A percentile compares a stretch with the other conserved stretches of the same genome.
These are phyloP conservation scores for Lindgomyces ingoldianus DNA, from an alignment of 495 filamentous ascomycete genomes.

Conservation along the genomic window DNA sequence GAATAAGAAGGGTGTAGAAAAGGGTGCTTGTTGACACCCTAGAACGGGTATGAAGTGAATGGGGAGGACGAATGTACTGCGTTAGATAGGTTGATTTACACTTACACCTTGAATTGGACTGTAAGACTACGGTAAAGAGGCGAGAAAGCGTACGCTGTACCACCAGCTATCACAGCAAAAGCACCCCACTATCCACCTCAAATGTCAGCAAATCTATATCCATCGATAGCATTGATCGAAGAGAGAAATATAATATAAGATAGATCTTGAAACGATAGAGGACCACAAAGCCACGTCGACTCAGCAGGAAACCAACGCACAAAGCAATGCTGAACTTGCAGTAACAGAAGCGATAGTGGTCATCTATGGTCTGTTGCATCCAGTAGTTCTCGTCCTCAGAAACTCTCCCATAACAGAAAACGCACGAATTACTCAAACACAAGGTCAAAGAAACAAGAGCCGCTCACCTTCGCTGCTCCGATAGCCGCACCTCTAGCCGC, in stretches of 20 bases:
- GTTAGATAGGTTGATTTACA: too few species aligned
- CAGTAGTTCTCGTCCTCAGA: too few species aligned
- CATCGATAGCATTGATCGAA: too few species aligned
- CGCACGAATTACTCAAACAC: neutral
- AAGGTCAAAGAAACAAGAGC: too few species aligned
- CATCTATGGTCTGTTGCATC: too few species aligned
- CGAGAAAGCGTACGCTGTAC: slow-evolving; percentile 58
- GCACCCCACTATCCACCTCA: slow-evolving; percentile 59
- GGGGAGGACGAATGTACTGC: neutral
- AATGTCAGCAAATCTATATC: slow-evolving; percentile 2
- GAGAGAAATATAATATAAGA: too few species aligned
- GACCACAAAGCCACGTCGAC: too few species aligned
- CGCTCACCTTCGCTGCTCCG: slow-evolving; percentile 60
- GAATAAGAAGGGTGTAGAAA: neutral
- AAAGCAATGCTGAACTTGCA: too few species aligned
- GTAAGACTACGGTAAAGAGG: slow-evolving; percentile 82
- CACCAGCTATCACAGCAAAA: slow-evolving; percentile 58
- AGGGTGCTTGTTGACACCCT: neutral
- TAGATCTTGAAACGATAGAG: too few species aligned
- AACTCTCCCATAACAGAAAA: too few species aligned
- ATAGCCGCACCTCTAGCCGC: slow-evolving; percentile 60
- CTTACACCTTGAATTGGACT: slow-evolving; percentile 85
- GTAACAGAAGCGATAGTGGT: too few species aligned
- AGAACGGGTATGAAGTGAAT: neutral
- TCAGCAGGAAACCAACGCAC: too few species aligned